A percentile compares a stretch with the other conserved stretches of the same genome.
Conservation (phyloP, 176 grass and related monocot genomes). For the Pontederia crassipes region DNA sequence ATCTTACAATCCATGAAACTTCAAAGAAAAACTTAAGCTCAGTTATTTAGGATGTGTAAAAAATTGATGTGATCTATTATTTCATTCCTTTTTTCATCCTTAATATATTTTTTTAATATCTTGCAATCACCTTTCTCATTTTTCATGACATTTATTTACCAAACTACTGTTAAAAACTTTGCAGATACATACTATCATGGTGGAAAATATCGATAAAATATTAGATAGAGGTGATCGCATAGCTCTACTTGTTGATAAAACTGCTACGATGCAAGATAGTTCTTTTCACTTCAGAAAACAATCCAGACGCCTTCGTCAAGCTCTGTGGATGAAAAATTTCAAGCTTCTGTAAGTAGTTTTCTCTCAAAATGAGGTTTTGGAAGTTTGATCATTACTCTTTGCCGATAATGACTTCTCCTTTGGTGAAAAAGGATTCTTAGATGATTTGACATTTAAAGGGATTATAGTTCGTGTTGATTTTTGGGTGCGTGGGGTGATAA, state of each 20-base stretch:
- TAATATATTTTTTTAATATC: not conserved
- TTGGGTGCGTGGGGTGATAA: no score
- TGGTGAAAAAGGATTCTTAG: not conserved
- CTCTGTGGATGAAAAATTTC: conserved; percentile 91
- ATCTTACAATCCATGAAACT: no score
- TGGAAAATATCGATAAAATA: conserved; percentile 91
- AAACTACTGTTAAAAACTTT: not conserved
- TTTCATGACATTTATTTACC: not conserved
- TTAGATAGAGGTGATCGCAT: conserved; percentile 93
- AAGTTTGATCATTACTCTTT: not conserved
- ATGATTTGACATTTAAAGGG: not conserved
- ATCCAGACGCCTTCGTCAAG: conserved; percentile 64
- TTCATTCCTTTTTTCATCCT: not conserved
- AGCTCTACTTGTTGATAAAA: conserved; percentile 88
- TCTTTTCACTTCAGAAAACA: conserved; percentile 84
- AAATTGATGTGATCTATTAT: no score
- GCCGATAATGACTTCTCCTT: not conserved
- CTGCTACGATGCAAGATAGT: conserved; percentile 90
- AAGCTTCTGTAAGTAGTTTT: conserved; percentile 66
- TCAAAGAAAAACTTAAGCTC: no score
- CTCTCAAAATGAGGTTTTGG: not conserved
- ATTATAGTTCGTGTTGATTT: not conserved
- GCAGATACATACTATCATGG: conserved; percentile 97
- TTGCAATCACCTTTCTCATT: not conserved
- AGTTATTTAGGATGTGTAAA: no score